These are phyloP conservation scores for Penstemon newberryi DNA, from an alignment of 257 asterid genomes.

Conservation along the genomic window DNA sequence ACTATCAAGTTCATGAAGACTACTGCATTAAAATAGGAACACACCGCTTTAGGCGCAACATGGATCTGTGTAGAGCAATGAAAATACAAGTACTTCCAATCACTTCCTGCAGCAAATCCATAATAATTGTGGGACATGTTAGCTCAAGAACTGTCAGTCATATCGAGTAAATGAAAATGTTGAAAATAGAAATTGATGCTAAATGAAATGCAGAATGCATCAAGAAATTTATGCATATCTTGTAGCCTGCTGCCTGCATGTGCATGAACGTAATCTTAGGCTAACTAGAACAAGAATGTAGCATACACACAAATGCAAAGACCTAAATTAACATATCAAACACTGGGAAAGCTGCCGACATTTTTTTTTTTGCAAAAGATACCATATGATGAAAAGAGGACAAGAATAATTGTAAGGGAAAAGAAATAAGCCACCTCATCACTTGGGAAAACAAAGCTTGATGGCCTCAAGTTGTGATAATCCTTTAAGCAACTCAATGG, in stretches of 20 bases:
- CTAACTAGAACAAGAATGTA: neutral
- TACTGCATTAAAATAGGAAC: slow-evolving; percentile 30
- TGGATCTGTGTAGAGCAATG: slow-evolving; percentile 86
- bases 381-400: slow-evolving; percentile 19
- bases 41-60: slow-evolving; percentile 77
- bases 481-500: slow-evolving; percentile 81
- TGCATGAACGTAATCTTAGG: slow-evolving; percentile 6
- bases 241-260: neutral
- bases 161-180: slow-evolving; percentile 4
- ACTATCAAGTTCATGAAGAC: neutral
- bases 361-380: neutral
- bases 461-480: slow-evolving; percentile 90
- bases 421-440: slow-evolving; percentile 65
- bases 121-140: slow-evolving; percentile 17
- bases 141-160: slow-evolving; percentile 12
- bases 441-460: slow-evolving; percentile 87
- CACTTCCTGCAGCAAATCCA: slow-evolving; percentile 63
- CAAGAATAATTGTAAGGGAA: slow-evolving; percentile 9
- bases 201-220: slow-evolving; percentile 10
- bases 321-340: slow-evolving; percentile 13
- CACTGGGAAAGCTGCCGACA: slow-evolving; percentile 1
- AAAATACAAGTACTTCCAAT: slow-evolving; percentile 80
- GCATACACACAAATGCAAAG: slow-evolving; percentile 3
- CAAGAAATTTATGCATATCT: slow-evolving; percentile 8
- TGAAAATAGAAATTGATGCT: neutral